Evolutionary conservation across 2,329 filamentous ascomycete genomes (phyloP).

Genomic region (Ophiostoma sp.): DNA sequence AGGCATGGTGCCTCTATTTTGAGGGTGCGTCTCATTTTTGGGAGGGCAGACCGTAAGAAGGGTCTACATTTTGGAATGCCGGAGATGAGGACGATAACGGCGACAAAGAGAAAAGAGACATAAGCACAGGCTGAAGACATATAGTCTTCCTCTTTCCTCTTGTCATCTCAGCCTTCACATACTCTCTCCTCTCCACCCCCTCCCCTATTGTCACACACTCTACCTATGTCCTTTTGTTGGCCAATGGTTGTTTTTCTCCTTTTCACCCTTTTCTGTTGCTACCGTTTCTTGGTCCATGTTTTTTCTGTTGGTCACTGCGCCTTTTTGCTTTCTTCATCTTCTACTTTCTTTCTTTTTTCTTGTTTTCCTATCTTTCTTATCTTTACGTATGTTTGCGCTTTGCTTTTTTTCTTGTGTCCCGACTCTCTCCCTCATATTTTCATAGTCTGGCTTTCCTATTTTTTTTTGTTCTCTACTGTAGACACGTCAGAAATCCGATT

Average conservation of each 20-base stretch:
- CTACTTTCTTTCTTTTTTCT: not conserved
- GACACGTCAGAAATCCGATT: constrained; percentile 18
- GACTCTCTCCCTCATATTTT: constrained; percentile 12
- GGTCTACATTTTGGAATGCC: not conserved
- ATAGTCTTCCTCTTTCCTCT: not conserved
- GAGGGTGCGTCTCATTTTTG: not conserved
- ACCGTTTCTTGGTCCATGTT: not conserved
- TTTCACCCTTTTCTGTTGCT: not conserved
- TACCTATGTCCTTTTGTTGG: not conserved
- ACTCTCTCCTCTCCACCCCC: not conserved
- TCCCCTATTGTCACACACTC: not conserved
- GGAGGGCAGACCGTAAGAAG: constrained; percentile 1
- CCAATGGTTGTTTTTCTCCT: not conserved
- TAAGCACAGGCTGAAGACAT: no score
- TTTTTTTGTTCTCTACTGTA: constrained; percentile 9
- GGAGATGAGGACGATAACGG: not conserved
- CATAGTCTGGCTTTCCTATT: not conserved
- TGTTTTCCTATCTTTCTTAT: not conserved
- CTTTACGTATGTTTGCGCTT: not conserved
- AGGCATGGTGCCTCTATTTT: not conserved
- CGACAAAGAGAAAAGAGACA: not conserved
- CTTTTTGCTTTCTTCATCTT: not conserved
- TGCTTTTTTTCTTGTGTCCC: constrained; percentile 9
- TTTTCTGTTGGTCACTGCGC: not conserved
- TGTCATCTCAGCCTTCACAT: not conserved